Conservation (phyloP, 345 rosid species). For the Syzygium grande region DNA sequence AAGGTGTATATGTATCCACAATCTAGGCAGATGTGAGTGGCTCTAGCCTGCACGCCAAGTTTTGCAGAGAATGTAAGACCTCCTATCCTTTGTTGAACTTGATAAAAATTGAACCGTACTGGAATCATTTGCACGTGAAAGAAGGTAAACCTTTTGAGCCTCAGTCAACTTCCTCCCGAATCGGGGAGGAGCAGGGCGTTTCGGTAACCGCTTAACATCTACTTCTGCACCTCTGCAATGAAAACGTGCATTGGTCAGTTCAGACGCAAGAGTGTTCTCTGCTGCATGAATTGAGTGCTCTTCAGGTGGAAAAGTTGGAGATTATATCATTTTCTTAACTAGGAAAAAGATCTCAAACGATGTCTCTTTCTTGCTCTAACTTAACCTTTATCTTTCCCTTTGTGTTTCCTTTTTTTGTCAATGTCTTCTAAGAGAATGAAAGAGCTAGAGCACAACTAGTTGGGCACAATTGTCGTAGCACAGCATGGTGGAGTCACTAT, state of each 20-base stretch:
- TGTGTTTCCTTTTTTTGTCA: background rate
- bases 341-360: background rate
- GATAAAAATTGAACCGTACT: background rate
- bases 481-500: background rate
- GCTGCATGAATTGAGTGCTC: background rate
- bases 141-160: slow-evolving; percentile 54
- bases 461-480: background rate
- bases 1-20: slow-evolving; percentile 87
- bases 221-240: slow-evolving; percentile 70
- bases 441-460: background rate
- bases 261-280: background rate
- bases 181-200: slow-evolving; percentile 97
- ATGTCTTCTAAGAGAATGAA: background rate
- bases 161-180: slow-evolving; percentile 91
- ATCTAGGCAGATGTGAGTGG: slow-evolving; percentile 93
- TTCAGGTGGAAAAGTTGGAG: background rate
- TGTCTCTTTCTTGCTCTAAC: background rate
- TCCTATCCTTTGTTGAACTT: background rate
- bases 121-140: background rate
- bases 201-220: slow-evolving; percentile 76
- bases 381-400: background rate
- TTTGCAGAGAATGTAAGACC: background rate
- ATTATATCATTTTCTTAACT: background rate
- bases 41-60: slow-evolving; percentile 55
- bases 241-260: background rate